phyloP scores from a whole-genome alignment of 495 filamentous ascomycete genomes.

The Beverwykella pulmonaria region DNA sequence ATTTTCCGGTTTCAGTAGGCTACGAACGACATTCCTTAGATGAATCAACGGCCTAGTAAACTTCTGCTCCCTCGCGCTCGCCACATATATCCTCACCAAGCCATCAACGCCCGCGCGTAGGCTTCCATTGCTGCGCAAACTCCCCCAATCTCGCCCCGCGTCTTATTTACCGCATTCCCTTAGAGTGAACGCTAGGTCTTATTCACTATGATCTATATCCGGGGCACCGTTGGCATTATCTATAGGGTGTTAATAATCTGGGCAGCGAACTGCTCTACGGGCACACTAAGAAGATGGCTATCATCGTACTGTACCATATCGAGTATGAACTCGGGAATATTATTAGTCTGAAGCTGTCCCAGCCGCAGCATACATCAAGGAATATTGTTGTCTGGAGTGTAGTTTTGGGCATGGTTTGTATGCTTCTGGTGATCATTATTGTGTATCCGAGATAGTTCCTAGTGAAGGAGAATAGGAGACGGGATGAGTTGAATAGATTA shows the following conservation, averaged over 20 bases:
- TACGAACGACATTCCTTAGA: conserved; percentile 48
- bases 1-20: conserved; percentile 49
- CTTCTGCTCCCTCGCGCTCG: conserved; percentile 44
- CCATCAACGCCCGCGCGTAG: conserved; percentile 49
- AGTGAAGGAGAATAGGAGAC: conserved; percentile 31
- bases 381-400: conserved; percentile 50
- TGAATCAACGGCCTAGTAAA: conserved; percentile 46
- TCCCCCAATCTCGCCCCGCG: conserved; percentile 38
- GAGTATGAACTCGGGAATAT: conserved; percentile 50
- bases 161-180: conserved; percentile 37
- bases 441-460: conserved; percentile 28
- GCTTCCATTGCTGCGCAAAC: conserved; percentile 46
- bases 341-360: conserved; percentile 46
- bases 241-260: conserved; percentile 51
- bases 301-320: conserved; percentile 47
- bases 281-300: conserved; percentile 47
- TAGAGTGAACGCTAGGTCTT: conserved; percentile 40
- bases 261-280: conserved; percentile 46
- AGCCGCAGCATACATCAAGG: conserved; percentile 46
- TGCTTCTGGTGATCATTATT: conserved; percentile 43
- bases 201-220: conserved; percentile 47
- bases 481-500: conserved; percentile 39
- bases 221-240: conserved; percentile 47
- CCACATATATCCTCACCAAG: conserved; percentile 43
- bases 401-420: conserved; percentile 46